Evolutionary conservation across 345 rosid species (phyloP), one percentile per base, ranked within the genome.

Genomic region (Noccaea caerulescens): DNA sequence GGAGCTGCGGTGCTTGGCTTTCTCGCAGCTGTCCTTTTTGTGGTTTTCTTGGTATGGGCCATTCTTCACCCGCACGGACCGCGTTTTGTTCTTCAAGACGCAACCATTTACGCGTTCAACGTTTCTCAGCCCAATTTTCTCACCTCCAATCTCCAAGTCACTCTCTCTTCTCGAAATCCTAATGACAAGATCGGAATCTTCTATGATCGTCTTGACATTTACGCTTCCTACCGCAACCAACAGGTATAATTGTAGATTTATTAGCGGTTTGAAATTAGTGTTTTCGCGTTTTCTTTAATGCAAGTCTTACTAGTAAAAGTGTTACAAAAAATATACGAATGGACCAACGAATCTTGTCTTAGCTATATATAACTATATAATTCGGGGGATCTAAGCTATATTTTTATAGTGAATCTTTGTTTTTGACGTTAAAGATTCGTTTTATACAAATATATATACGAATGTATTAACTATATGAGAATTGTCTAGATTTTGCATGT

Each of bases 21-120:
- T 6, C 53, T 73, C 3, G 72, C 66, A 27, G 69, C 57, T 58
- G 69, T 63, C 3, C 63, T 63, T 49, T 65, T 76, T 18, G 75
- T 69, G 4, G 66, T 91, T 75, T 85, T 94, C 76, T 64, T 94
- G 23, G 75, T 85, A 4, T 91, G 96, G 97, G 96, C 96, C 50
- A 80, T 91, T 50, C 92, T 91, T 72, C 87, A 81, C 23, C 99
- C 99, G 1, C 54, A 58, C 14, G 90, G 89, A 7, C 97, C 97
- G 4, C 56, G 49, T 0, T 91, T 94, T 85, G 34, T 83, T 75
- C 87, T 94, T 72, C 97, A 89, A 71, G 97, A 91, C 82, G 89
- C 82, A 76, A 94, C 96, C 65, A 87, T 94, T 59, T 85, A 77
- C 75, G 83, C 76, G 82, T 94, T 94, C 83, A 94, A 91, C 84